Percentiles rank a stretch among this genome's conserved stretches.
These are phyloP conservation scores for Nigrospora osmanthi DNA, from an alignment of 2,329 filamentous ascomycete genomes.

Conservation along the genomic window DNA sequence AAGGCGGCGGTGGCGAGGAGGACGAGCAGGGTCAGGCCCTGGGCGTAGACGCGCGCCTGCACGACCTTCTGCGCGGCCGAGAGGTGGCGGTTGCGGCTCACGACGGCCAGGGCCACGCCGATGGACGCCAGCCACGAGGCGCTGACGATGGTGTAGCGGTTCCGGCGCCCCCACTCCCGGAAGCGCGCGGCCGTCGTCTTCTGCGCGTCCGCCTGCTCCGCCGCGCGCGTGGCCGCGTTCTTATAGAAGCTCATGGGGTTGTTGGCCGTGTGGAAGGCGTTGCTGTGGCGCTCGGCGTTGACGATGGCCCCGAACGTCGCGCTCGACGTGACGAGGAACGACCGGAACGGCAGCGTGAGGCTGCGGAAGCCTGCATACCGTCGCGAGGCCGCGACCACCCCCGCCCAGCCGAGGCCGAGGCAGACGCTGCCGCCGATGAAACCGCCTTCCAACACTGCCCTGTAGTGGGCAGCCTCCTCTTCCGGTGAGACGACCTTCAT, in stretches of 20 bases:
- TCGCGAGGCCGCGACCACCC: conserved; percentile 56
- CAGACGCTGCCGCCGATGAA: conserved; percentile 64
- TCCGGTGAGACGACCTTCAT: conserved; percentile 98
- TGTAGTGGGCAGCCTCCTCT: conserved; percentile 83
- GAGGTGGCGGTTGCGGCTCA: conserved; percentile 70
- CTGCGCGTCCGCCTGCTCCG: conserved; percentile 45
- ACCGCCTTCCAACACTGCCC: conserved; percentile 72
- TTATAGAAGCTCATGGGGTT: conserved; percentile 63
- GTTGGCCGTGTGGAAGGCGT: conserved; percentile 58
- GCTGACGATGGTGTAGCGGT: conserved; percentile 84
- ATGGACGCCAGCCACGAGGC: conserved; percentile 76
- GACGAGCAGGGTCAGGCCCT: conserved; percentile 79
- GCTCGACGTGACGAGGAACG: conserved; percentile 78
- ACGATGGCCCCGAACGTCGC: conserved; percentile 86
- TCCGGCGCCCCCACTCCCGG: conserved; percentile 66
- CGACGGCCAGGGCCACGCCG: conserved; percentile 64
- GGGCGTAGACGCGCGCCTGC: conserved; percentile 89
- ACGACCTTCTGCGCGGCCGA: conserved; percentile 79
- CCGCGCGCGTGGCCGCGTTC: conserved; percentile 51
- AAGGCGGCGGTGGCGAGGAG: conserved; percentile 76
- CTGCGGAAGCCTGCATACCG: conserved; percentile 72
- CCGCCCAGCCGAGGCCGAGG: conserved; percentile 56
- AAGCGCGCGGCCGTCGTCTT: conserved; percentile 52
- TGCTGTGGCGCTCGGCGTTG: conserved; percentile 64
- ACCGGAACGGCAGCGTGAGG: conserved; percentile 85